Base-by-base conservation (phyloP, 768 basidiomycete genomes). In the Suillus alpinus region DNA sequence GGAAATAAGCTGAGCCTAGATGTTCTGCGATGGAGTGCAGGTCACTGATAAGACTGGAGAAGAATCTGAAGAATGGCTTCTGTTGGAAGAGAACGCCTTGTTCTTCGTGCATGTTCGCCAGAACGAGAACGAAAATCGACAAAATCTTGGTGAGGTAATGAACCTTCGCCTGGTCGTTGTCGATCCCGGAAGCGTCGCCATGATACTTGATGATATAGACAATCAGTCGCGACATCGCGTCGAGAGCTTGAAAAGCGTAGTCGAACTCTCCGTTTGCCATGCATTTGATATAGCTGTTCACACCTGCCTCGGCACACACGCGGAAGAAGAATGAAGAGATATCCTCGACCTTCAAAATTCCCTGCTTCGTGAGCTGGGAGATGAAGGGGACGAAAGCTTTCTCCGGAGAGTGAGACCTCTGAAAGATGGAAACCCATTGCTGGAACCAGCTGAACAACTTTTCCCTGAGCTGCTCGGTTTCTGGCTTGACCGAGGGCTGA, bases 121-220 rank as follows among this genome's bases (percentile, higher is more conserved):
- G 79, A 10, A 98, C 95, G 61, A 98, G 86, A 32, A 98, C 94
- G 72, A 97, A 91, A 75, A 98, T 98, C 13, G 96, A 96, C 60
- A 99, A 77, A 61, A 98, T 98, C 78, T 98, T 98, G 57, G 93
- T 94, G 68, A 97, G 80, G 76, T 98, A 98, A 73, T 96, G 92
- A 13, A 95, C 92, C 73, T 97, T 97, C 18, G 95, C 94, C 67
- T 94, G 90, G 67, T 96, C 95, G 67, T 93, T 94, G 75, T 95
- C 92, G 61, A 92, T 82, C 10, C 92, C 94, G 13, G 90, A 87
- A 31, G 95, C 92, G 76, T 99, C 97, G 12, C 95, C 97, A 66
- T 98, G 96, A 73, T 98, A 98, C 79, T 98, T 98, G 85, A 98
- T 95, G 77, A 99, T 95, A 75, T 97, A 94, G 39, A 94, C 91